phyloP scores from a whole-genome alignment of 768 basidiomycete genomes.

The Baorangia bicolor region DNA sequence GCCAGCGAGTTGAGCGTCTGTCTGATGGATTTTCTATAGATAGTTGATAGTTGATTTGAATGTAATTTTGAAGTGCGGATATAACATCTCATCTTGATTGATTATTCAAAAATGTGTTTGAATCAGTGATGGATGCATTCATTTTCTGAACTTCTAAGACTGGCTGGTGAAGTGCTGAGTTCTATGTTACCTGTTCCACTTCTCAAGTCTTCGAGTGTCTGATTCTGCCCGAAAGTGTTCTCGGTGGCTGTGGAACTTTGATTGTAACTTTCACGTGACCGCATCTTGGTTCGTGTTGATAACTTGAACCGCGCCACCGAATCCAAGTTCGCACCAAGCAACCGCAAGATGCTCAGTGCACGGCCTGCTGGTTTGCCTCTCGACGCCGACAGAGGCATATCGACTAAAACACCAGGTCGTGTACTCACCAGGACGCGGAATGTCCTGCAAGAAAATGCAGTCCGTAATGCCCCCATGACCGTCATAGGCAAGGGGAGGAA shows the following conservation, averaged over 20 bases:
- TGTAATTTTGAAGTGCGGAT: no score
- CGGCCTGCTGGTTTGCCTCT: conserved; percentile 27
- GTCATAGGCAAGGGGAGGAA: conserved; percentile 49
- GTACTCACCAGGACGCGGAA: conserved; percentile 38
- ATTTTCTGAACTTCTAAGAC: no score
- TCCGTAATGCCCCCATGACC: conserved; percentile 38
- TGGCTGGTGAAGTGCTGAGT: no score
- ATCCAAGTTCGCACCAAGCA: not conserved
- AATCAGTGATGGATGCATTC: no score
- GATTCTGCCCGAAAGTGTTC: no score
- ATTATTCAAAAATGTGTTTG: no score
- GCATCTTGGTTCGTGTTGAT: conserved; percentile 22
- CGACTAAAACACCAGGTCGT: conserved; percentile 57
- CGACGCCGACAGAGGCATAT: conserved; percentile 22
- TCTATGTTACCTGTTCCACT: no score
- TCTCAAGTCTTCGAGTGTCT: no score
- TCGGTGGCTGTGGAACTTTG: not conserved
- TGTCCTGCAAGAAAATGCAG: conserved; percentile 50
- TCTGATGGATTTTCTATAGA: conserved; percentile 62
- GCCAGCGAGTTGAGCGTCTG: conserved; percentile 60
- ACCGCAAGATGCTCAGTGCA: conserved; percentile 28
- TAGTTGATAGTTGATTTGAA: no score
- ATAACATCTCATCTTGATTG: no score
- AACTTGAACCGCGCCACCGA: not conserved
- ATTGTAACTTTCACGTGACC: conserved; percentile 26